These are phyloP conservation scores for Trametes cubensis DNA, from an alignment of 768 basidiomycete species.

Conservation along the genomic window DNA sequence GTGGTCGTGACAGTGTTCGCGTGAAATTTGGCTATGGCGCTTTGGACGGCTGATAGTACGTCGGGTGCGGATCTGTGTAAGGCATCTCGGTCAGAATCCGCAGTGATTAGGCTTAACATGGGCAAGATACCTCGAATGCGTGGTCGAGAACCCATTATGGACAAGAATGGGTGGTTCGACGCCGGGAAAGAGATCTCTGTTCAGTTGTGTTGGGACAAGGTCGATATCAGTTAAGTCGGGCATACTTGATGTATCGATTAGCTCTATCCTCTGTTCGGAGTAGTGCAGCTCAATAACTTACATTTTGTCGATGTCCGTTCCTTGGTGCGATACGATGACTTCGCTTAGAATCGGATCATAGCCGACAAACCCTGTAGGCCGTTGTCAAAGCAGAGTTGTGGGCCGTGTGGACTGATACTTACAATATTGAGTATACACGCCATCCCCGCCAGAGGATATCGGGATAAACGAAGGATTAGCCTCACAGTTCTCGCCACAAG, in stretches of 20 bases:
- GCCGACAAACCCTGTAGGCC: not conserved
- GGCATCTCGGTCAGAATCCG: too few species aligned
- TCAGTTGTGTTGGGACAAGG: conserved; percentile 38
- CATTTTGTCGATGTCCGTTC: conserved; percentile 38
- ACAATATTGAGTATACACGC: conserved; percentile 44
- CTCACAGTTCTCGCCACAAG: conserved; percentile 43
- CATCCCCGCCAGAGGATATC: conserved; percentile 52
- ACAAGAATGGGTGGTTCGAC: conserved; percentile 42
- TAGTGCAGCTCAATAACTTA: conserved; percentile 12
- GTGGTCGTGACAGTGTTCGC: conserved; percentile 46
- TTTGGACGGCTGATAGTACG: conserved; percentile 49
- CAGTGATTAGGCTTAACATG: too few species aligned
- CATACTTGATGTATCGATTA: conserved; percentile 28
- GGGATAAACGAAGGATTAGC: conserved; percentile 51
- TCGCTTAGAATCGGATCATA: conserved; percentile 35
- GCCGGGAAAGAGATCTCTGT: conserved; percentile 52
- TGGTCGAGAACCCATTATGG: conserved; percentile 49
- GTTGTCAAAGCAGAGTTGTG: not conserved
- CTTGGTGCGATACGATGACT: conserved; percentile 42
- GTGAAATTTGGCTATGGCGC: conserved; percentile 39
- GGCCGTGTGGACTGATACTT: not conserved
- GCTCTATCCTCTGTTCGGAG: too few species aligned
- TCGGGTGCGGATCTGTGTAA: conserved; percentile 42
- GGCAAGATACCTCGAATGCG: conserved; percentile 45
- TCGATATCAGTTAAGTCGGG: conserved; percentile 46